Conservation (phyloP, 495 filamentous ascomycete species). For the Trichoderma reesei region DNA sequence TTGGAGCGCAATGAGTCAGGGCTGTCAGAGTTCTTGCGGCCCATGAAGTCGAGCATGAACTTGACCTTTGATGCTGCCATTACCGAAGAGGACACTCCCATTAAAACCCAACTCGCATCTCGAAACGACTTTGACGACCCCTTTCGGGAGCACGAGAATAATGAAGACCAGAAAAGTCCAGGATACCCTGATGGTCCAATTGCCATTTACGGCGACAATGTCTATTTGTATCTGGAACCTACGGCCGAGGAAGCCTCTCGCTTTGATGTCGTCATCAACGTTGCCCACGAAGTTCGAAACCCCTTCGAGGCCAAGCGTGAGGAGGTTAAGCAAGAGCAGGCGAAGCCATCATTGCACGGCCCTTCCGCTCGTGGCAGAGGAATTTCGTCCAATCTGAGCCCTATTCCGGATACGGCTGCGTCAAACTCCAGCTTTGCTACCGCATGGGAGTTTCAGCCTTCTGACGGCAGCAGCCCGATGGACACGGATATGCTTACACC, state of each 20-base stretch:
- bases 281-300: conserved; percentile 87
- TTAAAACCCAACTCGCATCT: conserved; percentile 49
- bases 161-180: conserved; percentile 73
- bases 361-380: conserved; percentile 12
- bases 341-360: conserved; percentile 19
- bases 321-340: no score
- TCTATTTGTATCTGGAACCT: conserved; percentile 87
- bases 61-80: conserved; percentile 33
- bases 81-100: conserved; percentile 70
- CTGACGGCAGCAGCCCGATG: conserved; percentile 20
- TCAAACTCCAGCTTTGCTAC: conserved; percentile 63
- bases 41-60: conserved; percentile 25
- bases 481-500: conserved; percentile 41
- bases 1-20: conserved; percentile 39
- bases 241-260: conserved; percentile 71
- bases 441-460: conserved; percentile 50
- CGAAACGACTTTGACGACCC: conserved; percentile 39
- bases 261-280: conserved; percentile 92
- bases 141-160: conserved; percentile 42
- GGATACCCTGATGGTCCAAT: conserved; percentile 91
- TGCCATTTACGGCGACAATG: conserved; percentile 84
- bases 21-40: conserved; percentile 38
- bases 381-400: conserved; percentile 30
- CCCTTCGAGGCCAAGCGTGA: conserved; percentile 57
- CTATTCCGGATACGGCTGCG: conserved; percentile 58